Percentiles rank a stretch among this genome's conserved stretches.
These are phyloP conservation scores for Nyctanthes arbortristis DNA, from an alignment of 257 asterid genomes.

Conservation along the genomic window DNA sequence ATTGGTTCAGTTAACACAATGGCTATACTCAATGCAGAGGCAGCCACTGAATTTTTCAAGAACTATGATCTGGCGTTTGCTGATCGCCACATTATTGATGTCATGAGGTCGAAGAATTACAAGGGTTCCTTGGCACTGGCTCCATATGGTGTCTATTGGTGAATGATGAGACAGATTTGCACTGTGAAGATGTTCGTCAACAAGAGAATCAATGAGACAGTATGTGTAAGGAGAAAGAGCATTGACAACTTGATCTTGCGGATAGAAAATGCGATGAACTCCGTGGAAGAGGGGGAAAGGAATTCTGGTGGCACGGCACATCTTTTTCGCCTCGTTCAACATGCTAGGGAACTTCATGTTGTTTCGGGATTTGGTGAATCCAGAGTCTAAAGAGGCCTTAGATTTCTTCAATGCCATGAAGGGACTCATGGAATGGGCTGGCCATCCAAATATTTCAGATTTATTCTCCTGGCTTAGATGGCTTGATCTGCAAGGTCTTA, in stretches of 20 bases:
- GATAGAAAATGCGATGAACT: conserved; percentile 47
- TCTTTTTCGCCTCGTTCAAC: conserved; percentile 48
- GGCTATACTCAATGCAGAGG: conserved; percentile 39
- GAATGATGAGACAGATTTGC: conserved; percentile 52
- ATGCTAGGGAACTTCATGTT: conserved; percentile 52
- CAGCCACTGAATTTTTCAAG: conserved; percentile 58
- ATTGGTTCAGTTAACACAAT: conserved; percentile 54
- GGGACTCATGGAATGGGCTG: conserved; percentile 41
- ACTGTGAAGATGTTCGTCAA: conserved; percentile 50
- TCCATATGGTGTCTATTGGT: conserved; percentile 61
- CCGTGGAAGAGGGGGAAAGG: conserved; percentile 25
- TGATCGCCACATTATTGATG: conserved; percentile 41
- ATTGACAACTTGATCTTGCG: conserved; percentile 47
- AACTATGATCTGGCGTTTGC: conserved; percentile 58
- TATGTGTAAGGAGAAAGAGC: conserved; percentile 35
- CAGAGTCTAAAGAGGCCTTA: conserved; percentile 31
- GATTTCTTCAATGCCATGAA: conserved; percentile 56
- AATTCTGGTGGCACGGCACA: conserved; percentile 43
- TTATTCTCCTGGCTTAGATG: conserved; percentile 43
- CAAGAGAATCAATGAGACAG: conserved; percentile 52
- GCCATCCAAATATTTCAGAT: conserved; percentile 58
- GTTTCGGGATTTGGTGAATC: conserved; percentile 52
- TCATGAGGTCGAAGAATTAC: conserved; percentile 39
- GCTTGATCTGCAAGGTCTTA: conserved; percentile 56
- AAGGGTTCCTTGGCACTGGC: conserved; percentile 47